A percentile compares a stretch with the other conserved stretches of the same genome.
phyloP scores from a whole-genome alignment of 2,329 filamentous ascomycete genomes.

The Colletotrichum eleusines region DNA sequence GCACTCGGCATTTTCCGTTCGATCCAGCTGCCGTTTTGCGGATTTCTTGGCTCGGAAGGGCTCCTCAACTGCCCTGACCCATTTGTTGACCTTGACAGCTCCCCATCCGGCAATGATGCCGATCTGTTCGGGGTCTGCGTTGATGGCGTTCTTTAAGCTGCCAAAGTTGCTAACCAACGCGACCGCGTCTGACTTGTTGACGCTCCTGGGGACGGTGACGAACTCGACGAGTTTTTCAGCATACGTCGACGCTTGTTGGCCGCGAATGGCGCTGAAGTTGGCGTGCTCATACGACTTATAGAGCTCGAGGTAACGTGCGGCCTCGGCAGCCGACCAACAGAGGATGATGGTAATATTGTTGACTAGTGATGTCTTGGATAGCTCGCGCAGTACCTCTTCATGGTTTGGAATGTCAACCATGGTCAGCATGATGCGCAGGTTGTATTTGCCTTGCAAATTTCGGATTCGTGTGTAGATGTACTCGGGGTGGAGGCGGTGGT shows the following conservation, averaged over 20 bases:
- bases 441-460: slow-evolving; percentile 85
- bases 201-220: slow-evolving; percentile 86
- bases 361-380: slow-evolving; percentile 91
- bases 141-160: slow-evolving; percentile 86
- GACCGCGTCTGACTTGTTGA: slow-evolving; percentile 96
- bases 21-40: slow-evolving; percentile 58
- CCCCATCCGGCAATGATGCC: slow-evolving; percentile 92
- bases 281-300: slow-evolving; percentile 97
- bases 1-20: slow-evolving; percentile 46
- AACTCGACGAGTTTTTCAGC: slow-evolving; percentile 92
- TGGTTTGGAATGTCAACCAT: slow-evolving; percentile 98
- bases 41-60: slow-evolving; percentile 84
- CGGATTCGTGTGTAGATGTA: slow-evolving; percentile 97
- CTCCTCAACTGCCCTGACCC: slow-evolving; percentile 85
- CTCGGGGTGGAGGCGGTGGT: slow-evolving; percentile 96
- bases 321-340: slow-evolving; percentile 95
- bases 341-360: slow-evolving; percentile 93
- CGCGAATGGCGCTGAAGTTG: slow-evolving; percentile 82
- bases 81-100: slow-evolving; percentile 91
- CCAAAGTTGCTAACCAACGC: slow-evolving; percentile 93
- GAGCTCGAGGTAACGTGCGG: slow-evolving; percentile 91
- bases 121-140: slow-evolving; percentile 88
- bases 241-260: slow-evolving; percentile 86
- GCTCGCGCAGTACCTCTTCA: slow-evolving; percentile 87
- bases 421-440: slow-evolving; percentile 84